Evolutionary conservation across 2,329 filamentous ascomycete genomes (phyloP), one percentile per base, ranked within the genome.

Genomic region (Arachnomyces sp.): DNA sequence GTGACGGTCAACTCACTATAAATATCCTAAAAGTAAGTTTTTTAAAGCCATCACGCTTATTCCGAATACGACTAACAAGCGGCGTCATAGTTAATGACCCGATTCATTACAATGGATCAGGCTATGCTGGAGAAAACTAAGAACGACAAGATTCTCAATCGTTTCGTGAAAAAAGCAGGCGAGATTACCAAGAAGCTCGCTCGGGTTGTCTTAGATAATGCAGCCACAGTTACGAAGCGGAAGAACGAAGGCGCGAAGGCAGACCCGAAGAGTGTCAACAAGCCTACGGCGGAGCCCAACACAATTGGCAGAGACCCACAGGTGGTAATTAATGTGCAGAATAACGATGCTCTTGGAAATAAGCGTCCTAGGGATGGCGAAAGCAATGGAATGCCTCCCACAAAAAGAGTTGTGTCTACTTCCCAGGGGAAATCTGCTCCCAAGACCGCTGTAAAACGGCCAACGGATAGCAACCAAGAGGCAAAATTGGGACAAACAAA

Each of bases 101-200:
- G 66, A 32, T 78, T 76, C 46, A 68, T 69, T 11, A 79, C 75
- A 5, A 63, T 81, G 50, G 77, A 74, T 42, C 70, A 71, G 44
- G 72, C 75, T 36, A 67, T 73, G 36, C 62, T 80, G 16, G 72
- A 77, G 49, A 77, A 76, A 52, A 78, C 74, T 7, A 78, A 79
- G 49, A 60, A 80, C 21, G 67, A 68, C 39, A 81, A 79, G 52
- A 64, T 79, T 12, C 59, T 81, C 12, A 67, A 69, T 2, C 68
- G 72, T 17, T 73, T 78, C 47, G 63, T 72, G 38, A 82, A 79
- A 57, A 74, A 73, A 46, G 76, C 75, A 17, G 73, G 73, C 47
- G 70, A 69, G n/a, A 65, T 70, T 35, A 72, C 72, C 36, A 77
- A 77, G 51, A 64, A 63, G 12, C 65, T 76, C 28, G 72, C 75